A percentile compares a stretch with the other conserved stretches of the same genome.
phyloP scores from a whole-genome alignment of 257 asterid species.

The Perilla frutescens region DNA sequence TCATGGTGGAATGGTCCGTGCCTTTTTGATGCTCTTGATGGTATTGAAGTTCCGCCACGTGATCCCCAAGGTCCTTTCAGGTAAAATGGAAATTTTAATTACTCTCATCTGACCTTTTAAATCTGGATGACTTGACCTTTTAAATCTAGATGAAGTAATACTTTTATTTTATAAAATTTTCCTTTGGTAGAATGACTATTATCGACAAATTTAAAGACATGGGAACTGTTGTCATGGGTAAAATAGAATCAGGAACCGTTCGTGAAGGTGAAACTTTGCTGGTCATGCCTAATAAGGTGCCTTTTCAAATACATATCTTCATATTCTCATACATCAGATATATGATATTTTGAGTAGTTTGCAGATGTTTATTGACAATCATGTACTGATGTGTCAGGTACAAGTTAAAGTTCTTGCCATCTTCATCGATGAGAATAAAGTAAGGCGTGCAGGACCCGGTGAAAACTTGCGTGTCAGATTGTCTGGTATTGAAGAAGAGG shows the following conservation, averaged over 20 bases:
- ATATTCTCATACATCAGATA: background rate
- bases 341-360: conserved; percentile 16
- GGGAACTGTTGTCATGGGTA: conserved; percentile 99
- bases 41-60: conserved; percentile 71
- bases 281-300: conserved; percentile 96
- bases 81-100: conserved; percentile 38
- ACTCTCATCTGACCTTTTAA: background rate
- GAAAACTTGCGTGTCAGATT: conserved; percentile 91
- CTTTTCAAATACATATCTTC: conserved; percentile 9
- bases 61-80: conserved; percentile 96
- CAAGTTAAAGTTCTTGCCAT: conserved; percentile 80
- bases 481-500: conserved; percentile 93
- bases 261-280: conserved; percentile 81
- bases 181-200: conserved; percentile 72
- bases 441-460: conserved; percentile 82
- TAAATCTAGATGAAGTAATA: background rate
- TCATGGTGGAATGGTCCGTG: conserved; percentile 92
- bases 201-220: conserved; percentile 90
- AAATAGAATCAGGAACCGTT: conserved; percentile 89
- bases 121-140: background rate
- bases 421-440: conserved; percentile 76
- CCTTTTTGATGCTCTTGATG: conserved; percentile 94
- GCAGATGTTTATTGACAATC: background rate
- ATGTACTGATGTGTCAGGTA: conserved; percentile 48
- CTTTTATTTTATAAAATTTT: background rate